Conservation (phyloP, 495 filamentous ascomycete species). For the Penicillium longicatenatum region DNA sequence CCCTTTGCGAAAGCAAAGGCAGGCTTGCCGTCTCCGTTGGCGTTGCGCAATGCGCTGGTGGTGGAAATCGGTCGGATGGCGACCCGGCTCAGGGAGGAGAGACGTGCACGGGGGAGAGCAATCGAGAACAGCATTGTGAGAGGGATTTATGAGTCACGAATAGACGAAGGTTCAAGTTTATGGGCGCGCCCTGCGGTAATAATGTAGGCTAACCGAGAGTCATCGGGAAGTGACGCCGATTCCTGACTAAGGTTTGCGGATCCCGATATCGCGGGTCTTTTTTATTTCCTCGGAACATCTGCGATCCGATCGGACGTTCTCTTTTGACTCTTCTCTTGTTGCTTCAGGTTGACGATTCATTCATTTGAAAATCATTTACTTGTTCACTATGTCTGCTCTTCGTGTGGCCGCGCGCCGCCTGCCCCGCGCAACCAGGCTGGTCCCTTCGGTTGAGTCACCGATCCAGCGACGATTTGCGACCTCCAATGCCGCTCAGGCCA, state of each 20-base stretch:
- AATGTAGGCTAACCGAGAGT: not conserved
- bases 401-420: constrained; percentile 45
- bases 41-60: constrained; percentile 28
- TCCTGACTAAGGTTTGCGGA: constrained; percentile 32
- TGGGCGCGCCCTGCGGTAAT: constrained; percentile 9
- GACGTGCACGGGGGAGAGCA: constrained; percentile 21
- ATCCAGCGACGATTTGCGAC: constrained; percentile 42
- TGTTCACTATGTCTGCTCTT: constrained; percentile 21
- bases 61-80: constrained; percentile 40
- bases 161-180: constrained; percentile 1
- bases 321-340: constrained; percentile 8
- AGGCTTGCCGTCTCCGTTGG: constrained; percentile 31
- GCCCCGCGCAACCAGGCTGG: constrained; percentile 35
- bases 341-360: not conserved
- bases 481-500: constrained; percentile 24
- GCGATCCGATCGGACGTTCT: constrained; percentile 5
- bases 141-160: constrained; percentile 7
- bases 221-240: constrained; percentile 20
- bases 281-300: constrained; percentile 19
- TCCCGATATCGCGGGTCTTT: constrained; percentile 42
- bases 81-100: constrained; percentile 21
- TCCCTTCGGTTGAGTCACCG: constrained; percentile 38
- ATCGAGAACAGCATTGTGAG: constrained; percentile 20
- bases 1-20: constrained; percentile 44
- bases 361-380: not conserved